Evolutionary conservation across 2,329 filamentous ascomycete genomes (phyloP), one percentile per base, ranked within the genome.

Genomic region (Diaporthe citriasiana): DNA sequence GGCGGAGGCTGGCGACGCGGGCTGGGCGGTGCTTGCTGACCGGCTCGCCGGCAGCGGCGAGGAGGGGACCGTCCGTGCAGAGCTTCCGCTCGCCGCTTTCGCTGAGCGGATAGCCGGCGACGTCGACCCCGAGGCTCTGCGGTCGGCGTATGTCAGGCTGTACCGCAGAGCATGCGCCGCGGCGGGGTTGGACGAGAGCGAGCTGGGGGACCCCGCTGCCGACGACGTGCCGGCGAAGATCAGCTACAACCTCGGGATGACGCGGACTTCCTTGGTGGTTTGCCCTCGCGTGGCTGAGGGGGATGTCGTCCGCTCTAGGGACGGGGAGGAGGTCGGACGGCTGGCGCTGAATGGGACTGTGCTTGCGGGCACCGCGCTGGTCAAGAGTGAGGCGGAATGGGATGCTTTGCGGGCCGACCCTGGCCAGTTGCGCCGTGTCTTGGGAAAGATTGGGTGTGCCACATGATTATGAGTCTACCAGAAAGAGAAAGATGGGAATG

Each of bases 211-310:
- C 0, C 78, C 80, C 2, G 80, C 79, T 3, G 68, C 71, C 1
- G 80, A 82, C 6, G 85, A 85, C 4, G 84, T 86, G 75, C 63
- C 63, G 0, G 86, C 89, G 0, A 78, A 77, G n/a, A 89, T 92
- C 63, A 91, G 89, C 81, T 93, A 93, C 80, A 93, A 92, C 78
- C 81, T 92, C 76, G 90, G 88, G 66, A 85, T 93, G 83, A 92
- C 90, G 27, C 82, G 83, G 73, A 82, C 81, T 22, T 83, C 82
- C 0, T 85, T 93, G 79, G 88, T 88, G 0, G 74, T 93, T 1
- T 87, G 87, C 74, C 91, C 91, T 1, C 84, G 91, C 2, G 76
- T 85, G 1, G 84, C 86, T 0, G 90, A 92, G 78, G 90, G 90
- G 0, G 80, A 80, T 0, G 77, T 78, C 25, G 75, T 81, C 6